A percentile compares a stretch with the other conserved stretches of the same genome.
These are phyloP conservation scores for Neonothopanus nambi DNA, from an alignment of 1,284 basidiomycete genomes.

Conservation along the genomic window DNA sequence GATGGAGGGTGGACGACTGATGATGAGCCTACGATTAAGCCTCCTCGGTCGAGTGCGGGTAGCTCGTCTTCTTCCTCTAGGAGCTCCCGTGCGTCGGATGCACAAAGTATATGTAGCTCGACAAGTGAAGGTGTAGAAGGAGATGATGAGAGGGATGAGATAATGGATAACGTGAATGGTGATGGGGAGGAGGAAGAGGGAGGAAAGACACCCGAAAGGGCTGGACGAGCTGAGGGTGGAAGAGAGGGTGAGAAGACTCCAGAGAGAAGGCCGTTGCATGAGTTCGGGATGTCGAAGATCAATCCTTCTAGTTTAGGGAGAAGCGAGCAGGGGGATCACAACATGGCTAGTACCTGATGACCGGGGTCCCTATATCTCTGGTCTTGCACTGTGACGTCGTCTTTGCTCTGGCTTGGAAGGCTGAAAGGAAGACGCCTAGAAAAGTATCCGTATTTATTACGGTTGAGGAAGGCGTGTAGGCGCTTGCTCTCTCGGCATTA, in stretches of 20 bases:
- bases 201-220: conserved; percentile 6
- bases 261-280: conserved; percentile 6
- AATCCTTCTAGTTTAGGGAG: background rate
- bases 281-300: conserved; percentile 6
- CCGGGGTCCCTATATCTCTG: background rate
- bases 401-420: no score
- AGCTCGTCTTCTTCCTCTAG: conserved; percentile 16
- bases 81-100: conserved; percentile 22
- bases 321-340: background rate
- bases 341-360: conserved; percentile 6
- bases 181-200: conserved; percentile 3
- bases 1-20: conserved; percentile 61
- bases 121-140: conserved; percentile 22
- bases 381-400: no score
- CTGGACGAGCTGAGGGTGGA: background rate
- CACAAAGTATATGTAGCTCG: conserved; percentile 31
- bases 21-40: conserved; percentile 75
- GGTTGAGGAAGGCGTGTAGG: background rate
- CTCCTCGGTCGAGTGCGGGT: conserved; percentile 34
- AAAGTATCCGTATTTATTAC: conserved; percentile 1
- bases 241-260: conserved; percentile 13
- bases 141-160: conserved; percentile 20
- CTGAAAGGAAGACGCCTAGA: conserved; percentile 4
- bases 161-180: conserved; percentile 4
- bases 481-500: background rate